These are phyloP conservation scores for Phaeodactylum tricornutum DNA, from an alignment of 108 stramenopile genomes.

Conservation along the genomic window DNA sequence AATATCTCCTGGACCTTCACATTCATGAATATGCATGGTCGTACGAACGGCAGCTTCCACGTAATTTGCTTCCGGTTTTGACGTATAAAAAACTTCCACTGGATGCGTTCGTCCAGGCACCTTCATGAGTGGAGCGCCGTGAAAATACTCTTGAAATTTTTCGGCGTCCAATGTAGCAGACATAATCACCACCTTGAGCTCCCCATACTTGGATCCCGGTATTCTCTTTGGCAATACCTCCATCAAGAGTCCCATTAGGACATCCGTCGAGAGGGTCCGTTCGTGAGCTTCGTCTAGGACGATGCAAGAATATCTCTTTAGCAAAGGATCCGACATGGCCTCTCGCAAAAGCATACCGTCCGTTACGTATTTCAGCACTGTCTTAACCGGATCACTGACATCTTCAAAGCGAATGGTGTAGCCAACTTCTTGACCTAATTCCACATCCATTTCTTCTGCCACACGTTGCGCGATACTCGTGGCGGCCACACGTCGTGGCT, in stretches of 20 bases:
- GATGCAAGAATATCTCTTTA: constrained; percentile 86
- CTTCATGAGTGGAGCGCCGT: constrained; percentile 80
- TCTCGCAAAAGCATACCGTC: constrained; percentile 92
- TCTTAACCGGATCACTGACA: constrained; percentile 51
- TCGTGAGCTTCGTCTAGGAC: constrained; percentile 99
- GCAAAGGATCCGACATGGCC: constrained; percentile 96
- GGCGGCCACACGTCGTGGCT: constrained; percentile 98
- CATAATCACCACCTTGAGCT: constrained; percentile 97
- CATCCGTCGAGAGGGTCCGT: constrained; percentile 95
- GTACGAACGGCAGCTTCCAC: constrained; percentile 96
- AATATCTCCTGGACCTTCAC: constrained; percentile 96
- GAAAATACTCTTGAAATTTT: constrained; percentile 89
- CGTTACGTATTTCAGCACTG: constrained; percentile 90
- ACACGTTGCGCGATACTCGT: constrained; percentile 96
- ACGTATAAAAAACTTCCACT: constrained; percentile 96
- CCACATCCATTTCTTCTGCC: constrained; percentile 98
- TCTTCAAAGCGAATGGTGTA: constrained; percentile 99
- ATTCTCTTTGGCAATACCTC: constrained; percentile 82
- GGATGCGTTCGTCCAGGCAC: constrained; percentile 97
- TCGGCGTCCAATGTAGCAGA: constrained; percentile 95
- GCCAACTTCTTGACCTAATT: constrained; percentile 91
- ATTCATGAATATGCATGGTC: constrained; percentile 95
- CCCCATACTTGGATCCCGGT: constrained; percentile 61
- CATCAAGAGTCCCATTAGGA: constrained; percentile 98
- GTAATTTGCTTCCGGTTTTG: constrained; percentile 97